Conservation (phyloP, 2,329 filamentous ascomycete species). For the Apiospora phragmitis region DNA sequence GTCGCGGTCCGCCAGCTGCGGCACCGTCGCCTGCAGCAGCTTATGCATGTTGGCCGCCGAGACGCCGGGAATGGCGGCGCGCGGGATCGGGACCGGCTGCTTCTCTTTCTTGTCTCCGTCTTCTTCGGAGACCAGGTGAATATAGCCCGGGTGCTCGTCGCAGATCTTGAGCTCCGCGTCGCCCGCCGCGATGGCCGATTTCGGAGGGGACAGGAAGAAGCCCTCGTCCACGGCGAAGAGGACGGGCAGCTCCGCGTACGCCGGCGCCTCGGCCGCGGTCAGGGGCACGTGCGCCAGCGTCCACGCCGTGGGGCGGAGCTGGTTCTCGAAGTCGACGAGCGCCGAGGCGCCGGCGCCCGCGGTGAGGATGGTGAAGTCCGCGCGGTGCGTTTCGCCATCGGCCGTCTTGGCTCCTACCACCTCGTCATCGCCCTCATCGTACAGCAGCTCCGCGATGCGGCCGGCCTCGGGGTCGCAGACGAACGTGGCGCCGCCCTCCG, state of each 20-base stretch:
- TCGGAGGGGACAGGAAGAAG: constrained; percentile 50
- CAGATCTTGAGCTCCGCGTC: constrained; percentile 49
- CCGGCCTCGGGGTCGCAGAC: constrained; percentile 35
- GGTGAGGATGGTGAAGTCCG: constrained; percentile 44
- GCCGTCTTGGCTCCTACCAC: constrained; percentile 42
- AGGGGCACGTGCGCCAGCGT: constrained; percentile 52
- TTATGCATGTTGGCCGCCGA: constrained; percentile 46
- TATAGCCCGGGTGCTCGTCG: constrained; percentile 59
- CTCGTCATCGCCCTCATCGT: constrained; percentile 26
- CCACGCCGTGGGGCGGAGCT: constrained; percentile 53
- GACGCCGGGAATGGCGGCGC: constrained; percentile 44
- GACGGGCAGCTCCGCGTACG: constrained; percentile 47
- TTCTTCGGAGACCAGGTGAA: constrained; percentile 41
- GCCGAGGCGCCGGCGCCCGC: constrained; percentile 46
- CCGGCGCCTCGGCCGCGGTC: constrained; percentile 40
- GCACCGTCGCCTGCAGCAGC: constrained; percentile 53
- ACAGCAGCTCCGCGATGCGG: constrained; percentile 1
- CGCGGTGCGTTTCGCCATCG: constrained; percentile 38
- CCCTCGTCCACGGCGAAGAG: constrained; percentile 45
- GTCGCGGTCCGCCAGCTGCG: constrained; percentile 48
- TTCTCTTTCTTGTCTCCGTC: not conserved
- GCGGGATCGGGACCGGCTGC: constrained; percentile 13
- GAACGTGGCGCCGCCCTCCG: constrained; percentile 46
- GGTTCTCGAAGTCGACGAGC: constrained; percentile 49
- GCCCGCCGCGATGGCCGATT: constrained; percentile 36